These are phyloP conservation scores for Fonsecaea pedrosoi DNA, from an alignment of 2,329 filamentous ascomycete species.

Conservation along the genomic window DNA sequence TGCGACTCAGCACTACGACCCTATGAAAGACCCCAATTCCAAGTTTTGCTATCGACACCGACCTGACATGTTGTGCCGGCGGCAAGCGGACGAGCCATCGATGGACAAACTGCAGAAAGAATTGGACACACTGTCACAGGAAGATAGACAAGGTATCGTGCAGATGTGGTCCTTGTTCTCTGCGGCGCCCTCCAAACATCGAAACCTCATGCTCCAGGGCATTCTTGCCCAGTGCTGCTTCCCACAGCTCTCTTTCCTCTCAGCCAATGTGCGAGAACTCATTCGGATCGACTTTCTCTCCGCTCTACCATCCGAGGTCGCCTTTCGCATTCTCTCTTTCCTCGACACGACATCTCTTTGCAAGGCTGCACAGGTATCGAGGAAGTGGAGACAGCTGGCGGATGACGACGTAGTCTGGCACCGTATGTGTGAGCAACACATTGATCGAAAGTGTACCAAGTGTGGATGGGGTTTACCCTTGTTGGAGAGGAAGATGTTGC, in stretches of 20 bases:
- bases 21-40: slow-evolving; percentile 65
- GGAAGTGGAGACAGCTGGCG: slow-evolving; percentile 84
- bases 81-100: slow-evolving; percentile 90
- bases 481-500: slow-evolving; percentile 83
- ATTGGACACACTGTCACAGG: slow-evolving; percentile 78
- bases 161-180: slow-evolving; percentile 99
- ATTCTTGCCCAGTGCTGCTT: slow-evolving; percentile 98
- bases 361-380: slow-evolving; percentile 93
- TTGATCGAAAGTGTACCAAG: slow-evolving; percentile 89
- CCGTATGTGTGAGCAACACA: slow-evolving; percentile 96
- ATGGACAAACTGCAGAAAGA: slow-evolving; percentile 95
- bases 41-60: slow-evolving; percentile 96
- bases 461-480: slow-evolving; percentile 94
- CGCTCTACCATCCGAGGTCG: slow-evolving; percentile 85
- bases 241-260: slow-evolving; percentile 91
- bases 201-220: slow-evolving; percentile 94
- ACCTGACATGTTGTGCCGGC: slow-evolving; percentile 90
- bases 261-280: slow-evolving; percentile 86
- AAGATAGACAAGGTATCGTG: slow-evolving; percentile 92
- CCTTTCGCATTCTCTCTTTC: slow-evolving; percentile 90
- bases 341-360: slow-evolving; percentile 94
- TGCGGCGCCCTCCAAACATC: slow-evolving; percentile 88
- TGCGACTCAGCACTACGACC: slow-evolving; percentile 13
- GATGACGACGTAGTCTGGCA: slow-evolving; percentile 99
- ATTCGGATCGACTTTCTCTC: slow-evolving; percentile 97